Evolutionary conservation across 805 yeast species (phyloP).

Genomic region (Wickerhamomyces alni): DNA sequence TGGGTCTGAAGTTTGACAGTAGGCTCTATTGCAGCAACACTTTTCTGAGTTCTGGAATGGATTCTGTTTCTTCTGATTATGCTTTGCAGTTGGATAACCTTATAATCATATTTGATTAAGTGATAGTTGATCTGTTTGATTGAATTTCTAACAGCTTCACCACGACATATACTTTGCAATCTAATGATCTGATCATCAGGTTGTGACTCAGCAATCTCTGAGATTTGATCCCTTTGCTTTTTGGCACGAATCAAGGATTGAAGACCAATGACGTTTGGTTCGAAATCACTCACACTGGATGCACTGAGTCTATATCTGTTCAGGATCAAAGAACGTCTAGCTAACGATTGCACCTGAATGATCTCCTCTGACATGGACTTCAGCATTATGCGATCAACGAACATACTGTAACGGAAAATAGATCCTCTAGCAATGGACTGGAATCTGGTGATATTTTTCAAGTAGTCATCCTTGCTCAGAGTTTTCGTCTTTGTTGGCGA

Average conservation of each 20-base stretch:
- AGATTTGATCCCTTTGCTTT: slow-evolving; percentile 11
- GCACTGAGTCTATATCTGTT: slow-evolving; percentile 20
- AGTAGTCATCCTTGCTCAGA: slow-evolving; percentile 17
- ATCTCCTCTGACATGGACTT: slow-evolving; percentile 50
- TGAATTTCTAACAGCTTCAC: slow-evolving; percentile 26
- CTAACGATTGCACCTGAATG: slow-evolving; percentile 39
- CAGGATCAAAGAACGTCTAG: slow-evolving; percentile 42
- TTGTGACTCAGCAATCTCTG: slow-evolving; percentile 6
- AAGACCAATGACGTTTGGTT: slow-evolving; percentile 20
- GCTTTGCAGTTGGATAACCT: slow-evolving; percentile 13
- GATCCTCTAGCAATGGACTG: slow-evolving; percentile 74
- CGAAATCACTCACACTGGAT: slow-evolving; percentile 19
- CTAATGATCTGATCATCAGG: slow-evolving; percentile 8
- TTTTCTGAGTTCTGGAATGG: not conserved
- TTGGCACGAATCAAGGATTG: slow-evolving; percentile 33
- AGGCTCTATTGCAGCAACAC: slow-evolving; percentile 7
- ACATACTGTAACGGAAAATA: slow-evolving; percentile 53
- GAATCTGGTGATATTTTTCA: slow-evolving; percentile 36
- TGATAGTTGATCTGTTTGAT: slow-evolving; percentile 11
- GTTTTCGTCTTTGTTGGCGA: slow-evolving; percentile 17
- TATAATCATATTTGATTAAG: slow-evolving; percentile 12
- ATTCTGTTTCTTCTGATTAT: slow-evolving; percentile 11
- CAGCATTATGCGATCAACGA: slow-evolving; percentile 56
- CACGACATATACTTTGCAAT: slow-evolving; percentile 42
- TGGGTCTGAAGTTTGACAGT: slow-evolving; percentile 31